Evolutionary conservation across 768 basidiomycete species (phyloP).

Genomic region (Leucosporidium scottii): DNA sequence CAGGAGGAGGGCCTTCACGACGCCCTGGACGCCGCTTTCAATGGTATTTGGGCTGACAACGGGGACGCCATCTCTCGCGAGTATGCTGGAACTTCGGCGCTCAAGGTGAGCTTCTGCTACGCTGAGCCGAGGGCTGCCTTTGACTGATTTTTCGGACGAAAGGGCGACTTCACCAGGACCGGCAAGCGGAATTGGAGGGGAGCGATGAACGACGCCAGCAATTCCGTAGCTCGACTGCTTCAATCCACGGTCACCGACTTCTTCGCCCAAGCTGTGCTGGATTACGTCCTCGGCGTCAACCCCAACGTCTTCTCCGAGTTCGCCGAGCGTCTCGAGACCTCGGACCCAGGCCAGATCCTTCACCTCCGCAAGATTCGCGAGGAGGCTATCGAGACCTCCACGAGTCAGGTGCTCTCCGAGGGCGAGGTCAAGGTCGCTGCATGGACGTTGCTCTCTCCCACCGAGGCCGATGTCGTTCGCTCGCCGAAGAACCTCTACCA

Average conservation of each 20-base stretch:
- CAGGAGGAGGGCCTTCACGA: slow-evolving; percentile 55
- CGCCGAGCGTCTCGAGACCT: slow-evolving; percentile 72
- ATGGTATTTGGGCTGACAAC: slow-evolving; percentile 98
- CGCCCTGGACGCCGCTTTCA: slow-evolving; percentile 67
- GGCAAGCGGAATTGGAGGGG: slow-evolving; percentile 92
- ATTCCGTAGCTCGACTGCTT: slow-evolving; percentile 77
- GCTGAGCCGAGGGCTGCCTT: too few relatives aligned
- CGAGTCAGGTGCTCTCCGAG: slow-evolving; percentile 65
- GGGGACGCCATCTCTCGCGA: slow-evolving; percentile 67
- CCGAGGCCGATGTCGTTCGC: slow-evolving; percentile 54
- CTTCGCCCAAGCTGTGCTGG: slow-evolving; percentile 70
- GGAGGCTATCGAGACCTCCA: slow-evolving; percentile 85
- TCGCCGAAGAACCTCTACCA: slow-evolving; percentile 51
- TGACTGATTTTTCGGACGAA: neutral
- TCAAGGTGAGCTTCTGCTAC: slow-evolving; percentile 55
- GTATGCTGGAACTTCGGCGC: slow-evolving; percentile 81
- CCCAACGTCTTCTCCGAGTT: slow-evolving; percentile 89
- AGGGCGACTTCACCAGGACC: slow-evolving; percentile 52
- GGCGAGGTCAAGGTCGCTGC: slow-evolving; percentile 72
- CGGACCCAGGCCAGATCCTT: slow-evolving; percentile 85
- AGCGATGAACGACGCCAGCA: slow-evolving; percentile 75
- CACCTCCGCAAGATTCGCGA: slow-evolving; percentile 80
- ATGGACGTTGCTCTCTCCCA: slow-evolving; percentile 87
- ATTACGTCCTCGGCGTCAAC: slow-evolving; percentile 68
- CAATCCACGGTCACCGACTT: slow-evolving; percentile 58